Conservation (phyloP, 1,284 basidiomycete species). For the Kwoniella shivajii region DNA sequence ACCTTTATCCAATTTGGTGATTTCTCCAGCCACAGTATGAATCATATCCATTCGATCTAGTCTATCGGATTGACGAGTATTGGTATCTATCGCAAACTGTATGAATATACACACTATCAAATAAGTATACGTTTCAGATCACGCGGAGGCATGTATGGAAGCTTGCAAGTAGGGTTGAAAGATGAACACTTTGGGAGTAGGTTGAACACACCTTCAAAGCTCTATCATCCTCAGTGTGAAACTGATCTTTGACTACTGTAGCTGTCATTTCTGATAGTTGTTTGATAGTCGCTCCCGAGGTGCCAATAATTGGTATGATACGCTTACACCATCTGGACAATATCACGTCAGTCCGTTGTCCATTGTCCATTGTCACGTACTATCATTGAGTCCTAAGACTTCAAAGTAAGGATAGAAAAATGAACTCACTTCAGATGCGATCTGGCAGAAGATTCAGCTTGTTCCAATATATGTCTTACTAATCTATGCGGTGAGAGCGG, state of each 20-base stretch:
- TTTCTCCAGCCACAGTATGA: constrained; percentile 40
- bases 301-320: constrained; percentile 37
- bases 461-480: constrained; percentile 39
- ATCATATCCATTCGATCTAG: constrained; percentile 47
- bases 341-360: too few relatives aligned
- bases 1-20: constrained; percentile 29
- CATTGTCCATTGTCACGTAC: too few relatives aligned
- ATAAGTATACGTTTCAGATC: too few relatives aligned
- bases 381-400: too few relatives aligned
- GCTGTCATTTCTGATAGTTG: constrained; percentile 28
- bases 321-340: constrained; percentile 44
- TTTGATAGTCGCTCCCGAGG: constrained; percentile 27
- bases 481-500: constrained; percentile 40
- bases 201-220: constrained; percentile 25
- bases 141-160: too few relatives aligned
- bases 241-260: constrained; percentile 23
- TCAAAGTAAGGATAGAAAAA: background rate
- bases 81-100: constrained; percentile 43
- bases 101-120: background rate
- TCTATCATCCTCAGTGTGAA: constrained; percentile 22
- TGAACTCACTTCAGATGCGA: constrained; percentile 36
- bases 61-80: constrained; percentile 37
- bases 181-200: background rate
- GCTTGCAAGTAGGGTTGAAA: too few relatives aligned
- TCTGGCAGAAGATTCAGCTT: constrained; percentile 35